Percentiles rank a stretch among this genome's conserved stretches.
phyloP scores from a whole-genome alignment of 1,139 yeast species.

The Kodamaea ohmeri region DNA sequence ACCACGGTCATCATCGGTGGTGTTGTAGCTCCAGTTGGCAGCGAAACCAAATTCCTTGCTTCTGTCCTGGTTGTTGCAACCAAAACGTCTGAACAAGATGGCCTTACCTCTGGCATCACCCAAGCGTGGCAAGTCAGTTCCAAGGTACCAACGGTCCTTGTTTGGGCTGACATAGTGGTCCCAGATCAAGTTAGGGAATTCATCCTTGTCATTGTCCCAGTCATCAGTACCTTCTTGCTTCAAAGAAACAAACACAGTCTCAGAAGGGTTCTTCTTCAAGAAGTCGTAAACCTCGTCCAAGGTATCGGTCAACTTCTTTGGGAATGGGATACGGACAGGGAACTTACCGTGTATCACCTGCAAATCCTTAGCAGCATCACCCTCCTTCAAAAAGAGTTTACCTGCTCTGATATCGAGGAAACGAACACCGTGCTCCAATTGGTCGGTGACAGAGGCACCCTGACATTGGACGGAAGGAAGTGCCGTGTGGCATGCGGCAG shows the following conservation, averaged over 20 bases:
- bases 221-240: slow-evolving; percentile 72
- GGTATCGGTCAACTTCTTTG: slow-evolving; percentile 47
- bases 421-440: slow-evolving; percentile 69
- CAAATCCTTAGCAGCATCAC: slow-evolving; percentile 51
- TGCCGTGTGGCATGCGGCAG: slow-evolving; percentile 73
- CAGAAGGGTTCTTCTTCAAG: slow-evolving; percentile 50
- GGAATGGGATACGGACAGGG: slow-evolving; percentile 64
- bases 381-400: slow-evolving; percentile 51
- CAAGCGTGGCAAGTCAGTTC: slow-evolving; percentile 53
- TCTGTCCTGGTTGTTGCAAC: slow-evolving; percentile 48
- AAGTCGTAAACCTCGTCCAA: slow-evolving; percentile 61
- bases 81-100: slow-evolving; percentile 68
- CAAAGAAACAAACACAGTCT: slow-evolving; percentile 64
- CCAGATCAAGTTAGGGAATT: slow-evolving; percentile 65
- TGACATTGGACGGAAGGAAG: slow-evolving; percentile 81
- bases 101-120: slow-evolving; percentile 68
- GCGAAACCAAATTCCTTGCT: slow-evolving; percentile 57
- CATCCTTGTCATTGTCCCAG: slow-evolving; percentile 63
- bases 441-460: slow-evolving; percentile 57
- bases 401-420: slow-evolving; percentile 71
- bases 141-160: slow-evolving; percentile 61
- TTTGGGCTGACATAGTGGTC: slow-evolving; percentile 51
- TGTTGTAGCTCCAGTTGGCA: slow-evolving; percentile 70
- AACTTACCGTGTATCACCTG: slow-evolving; percentile 75
- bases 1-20: slow-evolving; percentile 65